These are phyloP conservation scores for Pestalotiopsis sp. DNA, from an alignment of 2,329 filamentous ascomycete genomes.

Conservation along the genomic window DNA sequence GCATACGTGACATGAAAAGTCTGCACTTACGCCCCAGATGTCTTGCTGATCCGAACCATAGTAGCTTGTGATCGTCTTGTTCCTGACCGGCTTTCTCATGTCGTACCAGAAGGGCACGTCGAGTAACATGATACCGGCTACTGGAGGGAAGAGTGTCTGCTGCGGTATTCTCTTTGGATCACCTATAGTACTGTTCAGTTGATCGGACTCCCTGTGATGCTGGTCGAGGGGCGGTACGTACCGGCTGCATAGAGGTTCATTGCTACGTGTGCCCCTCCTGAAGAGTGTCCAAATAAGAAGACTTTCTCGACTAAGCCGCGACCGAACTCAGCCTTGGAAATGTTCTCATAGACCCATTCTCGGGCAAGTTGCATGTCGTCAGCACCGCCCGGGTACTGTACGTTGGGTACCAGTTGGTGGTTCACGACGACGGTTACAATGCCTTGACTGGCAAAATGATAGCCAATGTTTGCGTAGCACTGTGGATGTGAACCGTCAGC, in stretches of 20 bases:
- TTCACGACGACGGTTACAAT: background rate
- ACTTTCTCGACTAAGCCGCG: background rate
- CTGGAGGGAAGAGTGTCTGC: background rate
- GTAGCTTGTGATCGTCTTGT: background rate
- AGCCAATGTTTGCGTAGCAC: slow-evolving; percentile 8
- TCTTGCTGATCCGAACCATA: background rate
- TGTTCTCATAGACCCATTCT: background rate
- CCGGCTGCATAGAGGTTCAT: slow-evolving; percentile 8
- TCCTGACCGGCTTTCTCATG: background rate
- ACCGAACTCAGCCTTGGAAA: background rate
- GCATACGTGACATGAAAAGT: no score
- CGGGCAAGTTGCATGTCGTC: slow-evolving; percentile 1
- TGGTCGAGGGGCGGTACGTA: background rate
- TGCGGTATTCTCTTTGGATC: background rate
- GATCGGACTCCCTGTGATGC: background rate
- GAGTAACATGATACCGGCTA: background rate
- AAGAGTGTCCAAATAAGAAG: background rate
- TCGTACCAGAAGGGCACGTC: slow-evolving; percentile 6
- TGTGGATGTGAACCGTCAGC: background rate
- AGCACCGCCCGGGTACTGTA: background rate
- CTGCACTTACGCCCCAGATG: background rate
- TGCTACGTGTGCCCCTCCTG: background rate
- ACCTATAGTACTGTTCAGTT: background rate
- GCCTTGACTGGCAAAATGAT: background rate
- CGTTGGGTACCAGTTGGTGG: background rate